Evolutionary conservation across 139 green algal genomes (phyloP).

Genomic region (Volvox reticuliferus): DNA sequence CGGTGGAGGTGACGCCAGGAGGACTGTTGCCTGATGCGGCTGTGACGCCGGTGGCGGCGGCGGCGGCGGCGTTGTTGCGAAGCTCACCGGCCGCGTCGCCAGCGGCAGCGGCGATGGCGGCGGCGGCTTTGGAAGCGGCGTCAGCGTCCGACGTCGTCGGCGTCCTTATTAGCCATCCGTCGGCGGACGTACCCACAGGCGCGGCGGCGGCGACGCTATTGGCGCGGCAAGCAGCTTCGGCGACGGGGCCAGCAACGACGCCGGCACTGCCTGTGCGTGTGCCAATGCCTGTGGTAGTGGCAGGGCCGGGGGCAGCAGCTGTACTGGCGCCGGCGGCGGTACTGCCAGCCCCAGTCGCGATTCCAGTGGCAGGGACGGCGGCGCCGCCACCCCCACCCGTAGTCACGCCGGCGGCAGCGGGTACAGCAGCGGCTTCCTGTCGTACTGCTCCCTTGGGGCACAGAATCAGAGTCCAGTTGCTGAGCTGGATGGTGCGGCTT

Average conservation of each 20-base stretch:
- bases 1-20: neutral
- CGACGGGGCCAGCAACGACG: too few species aligned
- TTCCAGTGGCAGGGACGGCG: too few species aligned
- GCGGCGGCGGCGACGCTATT: neutral
- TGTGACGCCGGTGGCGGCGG: neutral
- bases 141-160: neutral
- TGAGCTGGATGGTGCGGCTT: slow-evolving; percentile 35
- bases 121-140: neutral
- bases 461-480: slow-evolving; percentile 10
- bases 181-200: too few species aligned
- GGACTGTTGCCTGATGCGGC: neutral
- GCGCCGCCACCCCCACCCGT: too few species aligned
- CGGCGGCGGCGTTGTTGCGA: neutral
- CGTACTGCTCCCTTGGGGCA: neutral
- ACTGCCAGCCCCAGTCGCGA: too few species aligned
- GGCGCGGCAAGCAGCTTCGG: neutral
- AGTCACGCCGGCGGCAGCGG: too few species aligned
- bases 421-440: too few species aligned
- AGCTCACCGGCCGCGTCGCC: neutral
- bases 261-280: too few species aligned
- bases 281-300: too few species aligned
- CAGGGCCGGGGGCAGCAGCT: too few species aligned
- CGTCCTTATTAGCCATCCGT: too few species aligned
- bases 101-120: neutral
- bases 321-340: too few species aligned